Base-by-base conservation (phyloP, 78 protist genomes). In the Dictyostelium purpureum region DNA sequence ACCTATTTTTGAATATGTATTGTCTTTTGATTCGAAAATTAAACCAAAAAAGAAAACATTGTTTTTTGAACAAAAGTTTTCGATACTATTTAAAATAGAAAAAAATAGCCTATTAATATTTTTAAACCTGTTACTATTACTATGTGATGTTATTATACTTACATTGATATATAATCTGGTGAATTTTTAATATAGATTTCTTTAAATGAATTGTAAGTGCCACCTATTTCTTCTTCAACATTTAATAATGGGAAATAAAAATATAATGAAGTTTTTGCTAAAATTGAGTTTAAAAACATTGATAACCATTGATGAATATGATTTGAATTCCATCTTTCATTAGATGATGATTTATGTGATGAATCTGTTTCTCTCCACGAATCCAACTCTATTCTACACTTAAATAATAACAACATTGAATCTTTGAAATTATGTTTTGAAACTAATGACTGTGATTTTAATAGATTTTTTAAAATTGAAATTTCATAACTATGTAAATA, bases 151-250 rank as follows among this genome's bases (percentile, higher is more conserved):
- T 40, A 38, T 24, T 28, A 49, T 14, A 54, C 67, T 19, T 76
- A 76, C 82, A 49, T 45, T 38, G 76, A 33, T 6, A 73, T 61
- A 61, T 85, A 85, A 33, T 85, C 92, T 52, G 92, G 92, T 16
- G 78, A n/a, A 33, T 85, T 85, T 31, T 35, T 52, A 16, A 31
- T 10, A 12, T 54, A 43, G 24, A 66, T 77, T 21, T 85, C 92
- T 73, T 45, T 70, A 57, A 73, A 85, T 37, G 92, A 70, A 18
- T 10, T 6, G 5, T 26, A 14, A 0, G 49, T n/a, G 9, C 92
- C 92, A 18, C 92, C 92, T 9, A 43, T 85, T 35, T 85, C 92
- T 43, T 85, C 92, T n/a, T 85, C 92, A 2, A 85, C 92, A 6
- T 77, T 85, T 47, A 31, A 18, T 47, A 85, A 45, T 7, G 92